Percentiles rank a stretch among this genome's conserved stretches.
Evolutionary conservation across 768 basidiomycete genomes (phyloP).

Genomic region (Phylloporus rhodoxanthus): DNA sequence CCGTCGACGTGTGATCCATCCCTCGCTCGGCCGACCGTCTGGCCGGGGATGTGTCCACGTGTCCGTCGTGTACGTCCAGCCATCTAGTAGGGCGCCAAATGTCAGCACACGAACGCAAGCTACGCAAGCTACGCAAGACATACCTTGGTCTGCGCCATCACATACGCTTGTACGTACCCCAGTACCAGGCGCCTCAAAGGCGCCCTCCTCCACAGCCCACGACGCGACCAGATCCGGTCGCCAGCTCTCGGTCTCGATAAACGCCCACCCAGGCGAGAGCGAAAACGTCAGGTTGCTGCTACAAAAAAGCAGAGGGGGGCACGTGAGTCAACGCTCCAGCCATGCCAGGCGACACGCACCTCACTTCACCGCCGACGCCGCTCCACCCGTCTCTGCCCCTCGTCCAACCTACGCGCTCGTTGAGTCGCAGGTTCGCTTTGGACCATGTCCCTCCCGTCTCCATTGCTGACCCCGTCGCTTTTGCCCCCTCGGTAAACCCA

Average conservation of each 20-base stretch:
- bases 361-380: constrained; percentile 53
- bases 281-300: constrained; percentile 80
- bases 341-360: constrained; percentile 36
- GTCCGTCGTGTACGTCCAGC: constrained; percentile 82
- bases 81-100: constrained; percentile 37
- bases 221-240: constrained; percentile 52
- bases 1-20: constrained; percentile 56
- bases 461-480: neutral
- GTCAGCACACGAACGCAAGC: neutral
- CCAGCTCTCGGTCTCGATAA: constrained; percentile 77
- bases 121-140: constrained; percentile 16
- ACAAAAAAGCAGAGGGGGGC: neutral
- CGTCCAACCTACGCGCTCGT: constrained; percentile 64
- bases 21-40: constrained; percentile 36
- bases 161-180: constrained; percentile 3
- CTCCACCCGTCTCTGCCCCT: constrained; percentile 68
- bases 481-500: neutral
- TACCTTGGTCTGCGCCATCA: constrained; percentile 26
- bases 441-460: constrained; percentile 28
- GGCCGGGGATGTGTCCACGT: constrained; percentile 53
- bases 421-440: constrained; percentile 32
- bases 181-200: neutral
- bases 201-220: constrained; percentile 40
- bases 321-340: neutral
- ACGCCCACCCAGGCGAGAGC: constrained; percentile 68